These are phyloP conservation scores for Hansenula lynferdii DNA, from an alignment of 1,139 yeast species.

Conservation along the genomic window DNA sequence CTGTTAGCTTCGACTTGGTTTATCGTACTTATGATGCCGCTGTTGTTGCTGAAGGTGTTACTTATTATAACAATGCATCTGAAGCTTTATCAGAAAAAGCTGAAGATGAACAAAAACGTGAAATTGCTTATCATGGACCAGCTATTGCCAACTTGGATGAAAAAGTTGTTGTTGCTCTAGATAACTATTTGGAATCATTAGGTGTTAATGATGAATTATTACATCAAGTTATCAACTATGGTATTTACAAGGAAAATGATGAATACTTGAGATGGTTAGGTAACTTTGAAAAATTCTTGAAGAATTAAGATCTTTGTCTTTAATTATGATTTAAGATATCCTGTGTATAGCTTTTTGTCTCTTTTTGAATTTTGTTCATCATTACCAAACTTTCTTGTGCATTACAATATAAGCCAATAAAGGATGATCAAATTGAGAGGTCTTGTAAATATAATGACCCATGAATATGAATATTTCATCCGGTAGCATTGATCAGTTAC, in stretches of 20 bases:
- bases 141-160: conserved; percentile 85
- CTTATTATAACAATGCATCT: conserved; percentile 57
- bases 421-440: too few relatives aligned
- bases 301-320: conserved; percentile 11
- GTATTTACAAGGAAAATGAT: conserved; percentile 78
- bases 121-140: conserved; percentile 82
- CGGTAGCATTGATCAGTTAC: too few relatives aligned
- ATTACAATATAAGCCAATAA: too few relatives aligned
- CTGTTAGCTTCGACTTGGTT: conserved; percentile 66
- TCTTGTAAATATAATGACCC: too few relatives aligned
- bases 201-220: conserved; percentile 75
- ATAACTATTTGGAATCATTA: conserved; percentile 66
- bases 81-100: conserved; percentile 55
- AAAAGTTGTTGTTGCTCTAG: conserved; percentile 73
- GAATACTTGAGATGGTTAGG: conserved; percentile 83
- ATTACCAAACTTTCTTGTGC: too few relatives aligned
- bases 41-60: conserved; percentile 67
- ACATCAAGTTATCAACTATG: conserved; percentile 69
- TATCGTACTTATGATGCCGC: conserved; percentile 62
- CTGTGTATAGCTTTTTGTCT: too few relatives aligned
- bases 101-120: conserved; percentile 63
- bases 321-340: too few relatives aligned
- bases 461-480: too few relatives aligned
- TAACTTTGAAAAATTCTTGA: conserved; percentile 55
- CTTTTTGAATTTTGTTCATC: too few relatives aligned